Base-by-base conservation (phyloP, 2,329 filamentous ascomycete genomes). In the Fusarium clavum region DNA sequence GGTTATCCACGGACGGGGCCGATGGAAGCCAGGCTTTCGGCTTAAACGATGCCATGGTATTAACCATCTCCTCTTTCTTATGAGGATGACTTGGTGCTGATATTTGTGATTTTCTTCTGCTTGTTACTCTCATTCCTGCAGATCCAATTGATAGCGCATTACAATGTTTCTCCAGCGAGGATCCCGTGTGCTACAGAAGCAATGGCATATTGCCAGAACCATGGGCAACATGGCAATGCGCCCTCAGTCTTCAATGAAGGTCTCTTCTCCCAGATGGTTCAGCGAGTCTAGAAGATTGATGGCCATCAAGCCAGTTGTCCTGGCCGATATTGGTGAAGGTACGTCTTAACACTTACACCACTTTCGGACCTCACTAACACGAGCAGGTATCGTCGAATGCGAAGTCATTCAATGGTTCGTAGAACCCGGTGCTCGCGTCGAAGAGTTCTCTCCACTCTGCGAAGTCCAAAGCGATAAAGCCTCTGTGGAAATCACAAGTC, bases 401-500 rank as follows among this genome's bases (percentile, higher is more conserved):
- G 96, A 99, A 81, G 93, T 99, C 77, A 98, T 98, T 76, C 96
- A 99, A 84, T 99, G 96, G 96, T 99, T 98, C 79, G 95, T 99
- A 72, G 92, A 98, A 82, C 94, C 97, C 52, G 95, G 94, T 62
- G 96, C 96, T 38, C 91, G 92, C 61, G 94, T 99, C 75, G 94
- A 99, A 83, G 95, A 99, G 83, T 99, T 97, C 87, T 96, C 97
- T 74, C 96, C 95, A 64, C 87, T 99, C 48, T 99, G 96, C 82
- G 96, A 99, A 83, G 97, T 99, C 46, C 96, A 98, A 80, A 98
- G 94, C 76, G 96, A 99, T 83, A 99, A 99, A 81, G 96, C 96
- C 52, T 89, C 89, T 3, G 88, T 91, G 24, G 88, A 98, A 86
- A 99, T 99, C 74, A 98, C 96, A 41, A 98, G 94, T 76, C 91